These are phyloP conservation scores for Nitzschia sp. DNA, from an alignment of 108 stramenopile species.

Conservation along the genomic window DNA sequence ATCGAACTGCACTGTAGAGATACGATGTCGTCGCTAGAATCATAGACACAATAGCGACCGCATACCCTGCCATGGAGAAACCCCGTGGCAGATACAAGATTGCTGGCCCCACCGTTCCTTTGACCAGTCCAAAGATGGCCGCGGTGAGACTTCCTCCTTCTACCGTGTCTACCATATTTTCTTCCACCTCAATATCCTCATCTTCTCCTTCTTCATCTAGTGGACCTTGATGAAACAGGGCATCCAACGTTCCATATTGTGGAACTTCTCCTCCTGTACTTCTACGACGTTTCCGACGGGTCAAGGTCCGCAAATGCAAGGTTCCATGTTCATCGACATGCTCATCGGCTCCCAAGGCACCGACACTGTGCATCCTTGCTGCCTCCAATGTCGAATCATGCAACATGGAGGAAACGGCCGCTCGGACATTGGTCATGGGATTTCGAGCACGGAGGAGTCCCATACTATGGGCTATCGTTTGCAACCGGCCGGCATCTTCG, in stretches of 20 bases:
- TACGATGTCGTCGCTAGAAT: slow-evolving; percentile 36
- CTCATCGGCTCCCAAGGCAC: slow-evolving; percentile 33
- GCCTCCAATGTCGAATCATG: slow-evolving; percentile 33
- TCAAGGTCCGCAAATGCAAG: slow-evolving; percentile 31
- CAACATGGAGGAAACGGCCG: not conserved
- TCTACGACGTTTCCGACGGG: slow-evolving; percentile 10
- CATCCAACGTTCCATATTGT: slow-evolving; percentile 30
- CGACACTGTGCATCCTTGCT: slow-evolving; percentile 52
- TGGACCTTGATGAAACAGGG: slow-evolving; percentile 27
- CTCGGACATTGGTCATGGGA: slow-evolving; percentile 14
- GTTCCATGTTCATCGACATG: slow-evolving; percentile 31
- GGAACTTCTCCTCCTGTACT: slow-evolving; percentile 13
- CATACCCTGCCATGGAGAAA: slow-evolving; percentile 44
- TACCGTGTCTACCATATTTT: slow-evolving; percentile 34
- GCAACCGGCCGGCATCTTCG: slow-evolving; percentile 25
- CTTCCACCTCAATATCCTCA: slow-evolving; percentile 32
- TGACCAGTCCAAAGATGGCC: slow-evolving; percentile 54
- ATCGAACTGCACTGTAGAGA: slow-evolving; percentile 39
- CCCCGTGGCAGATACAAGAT: slow-evolving; percentile 57
- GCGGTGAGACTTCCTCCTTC: slow-evolving; percentile 49
- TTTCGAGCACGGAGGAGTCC: slow-evolving; percentile 20
- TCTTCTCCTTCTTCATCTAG: not conserved
- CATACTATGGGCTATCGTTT: slow-evolving; percentile 12
- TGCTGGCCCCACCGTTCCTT: slow-evolving; percentile 35
- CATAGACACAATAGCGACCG: slow-evolving; percentile 42